Conservation (phyloP, 495 filamentous ascomycete species). For the Penicillium manginii region DNA sequence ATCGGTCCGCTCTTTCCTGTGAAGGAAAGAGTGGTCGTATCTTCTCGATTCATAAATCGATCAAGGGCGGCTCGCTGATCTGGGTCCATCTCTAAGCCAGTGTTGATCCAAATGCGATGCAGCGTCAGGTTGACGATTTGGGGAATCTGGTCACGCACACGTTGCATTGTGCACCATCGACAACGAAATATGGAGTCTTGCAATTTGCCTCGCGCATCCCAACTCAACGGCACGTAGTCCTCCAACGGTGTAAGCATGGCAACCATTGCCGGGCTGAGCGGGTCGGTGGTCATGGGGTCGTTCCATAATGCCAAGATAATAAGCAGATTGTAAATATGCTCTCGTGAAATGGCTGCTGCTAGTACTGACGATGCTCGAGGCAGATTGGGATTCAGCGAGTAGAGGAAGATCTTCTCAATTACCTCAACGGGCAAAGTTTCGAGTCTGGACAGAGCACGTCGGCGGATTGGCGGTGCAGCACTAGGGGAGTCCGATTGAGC, state of each 20-base stretch:
- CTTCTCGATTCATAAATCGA: conserved; percentile 27
- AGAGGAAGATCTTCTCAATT: conserved; percentile 56
- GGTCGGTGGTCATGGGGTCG: conserved; percentile 17
- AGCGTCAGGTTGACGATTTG: conserved; percentile 38
- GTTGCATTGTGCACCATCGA: conserved; percentile 43
- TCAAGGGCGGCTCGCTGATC: conserved; percentile 25
- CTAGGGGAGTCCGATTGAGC: conserved; percentile 6
- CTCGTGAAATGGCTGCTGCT: conserved; percentile 42
- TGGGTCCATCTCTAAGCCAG: conserved; percentile 29
- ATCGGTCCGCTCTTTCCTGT: conserved; percentile 16
- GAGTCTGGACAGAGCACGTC: conserved; percentile 39
- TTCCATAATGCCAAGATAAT: conserved; percentile 48
- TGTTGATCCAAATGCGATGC: conserved; percentile 37
- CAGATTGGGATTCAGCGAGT: conserved; percentile 52
- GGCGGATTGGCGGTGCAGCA: conserved; percentile 11
- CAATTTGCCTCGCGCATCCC: conserved; percentile 23
- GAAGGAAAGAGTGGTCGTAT: conserved; percentile 16
- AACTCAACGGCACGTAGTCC: conserved; percentile 31
- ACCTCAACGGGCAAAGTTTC: conserved; percentile 58
- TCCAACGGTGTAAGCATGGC: conserved; percentile 39
- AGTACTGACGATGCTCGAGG: conserved; percentile 46
- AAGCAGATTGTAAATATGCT: conserved; percentile 44
- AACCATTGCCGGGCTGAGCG: conserved; percentile 21
- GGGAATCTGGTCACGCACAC: conserved; percentile 36
- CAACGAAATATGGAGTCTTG: conserved; percentile 39